phyloP scores from a whole-genome alignment of 371 early-diverging fungal genomes.

The Umbelopsis sp. region DNA sequence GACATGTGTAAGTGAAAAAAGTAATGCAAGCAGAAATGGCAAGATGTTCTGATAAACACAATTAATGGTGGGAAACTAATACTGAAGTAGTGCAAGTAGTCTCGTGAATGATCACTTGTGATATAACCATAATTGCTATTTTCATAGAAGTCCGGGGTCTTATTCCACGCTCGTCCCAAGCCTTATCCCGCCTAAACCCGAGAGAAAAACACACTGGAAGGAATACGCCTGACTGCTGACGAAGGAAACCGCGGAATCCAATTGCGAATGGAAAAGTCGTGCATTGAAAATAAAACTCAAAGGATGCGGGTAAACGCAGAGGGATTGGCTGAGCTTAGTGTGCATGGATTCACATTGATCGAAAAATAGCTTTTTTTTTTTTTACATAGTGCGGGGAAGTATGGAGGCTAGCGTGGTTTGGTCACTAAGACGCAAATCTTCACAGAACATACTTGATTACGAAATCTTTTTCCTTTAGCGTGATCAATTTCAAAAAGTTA shows the following conservation, averaged over 20 bases:
- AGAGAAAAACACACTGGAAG: neutral
- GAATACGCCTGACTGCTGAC: neutral
- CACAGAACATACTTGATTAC: no score
- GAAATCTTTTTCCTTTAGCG: no score
- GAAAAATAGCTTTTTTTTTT: no score
- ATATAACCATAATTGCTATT: neutral
- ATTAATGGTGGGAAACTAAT: neutral
- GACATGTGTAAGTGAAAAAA: conserved; percentile 2
- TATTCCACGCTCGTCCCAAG: neutral
- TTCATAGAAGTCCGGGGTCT: neutral
- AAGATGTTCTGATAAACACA: neutral
- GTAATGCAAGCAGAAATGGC: neutral
- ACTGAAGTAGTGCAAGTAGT: neutral
- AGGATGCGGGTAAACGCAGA: no score
- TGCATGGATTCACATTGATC: no score
- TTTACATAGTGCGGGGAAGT: no score
- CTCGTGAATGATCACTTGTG: neutral
- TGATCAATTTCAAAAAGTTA: no score
- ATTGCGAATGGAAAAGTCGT: neutral
- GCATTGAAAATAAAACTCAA: neutral
- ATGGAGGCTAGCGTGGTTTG: no score
- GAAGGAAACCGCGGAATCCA: conserved; percentile 1
- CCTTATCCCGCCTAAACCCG: neutral
- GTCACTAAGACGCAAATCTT: no score
- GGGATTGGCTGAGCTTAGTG: no score